phyloP scores from a whole-genome alignment of 305 asterid genomes.

The Coffea humblotiana region DNA sequence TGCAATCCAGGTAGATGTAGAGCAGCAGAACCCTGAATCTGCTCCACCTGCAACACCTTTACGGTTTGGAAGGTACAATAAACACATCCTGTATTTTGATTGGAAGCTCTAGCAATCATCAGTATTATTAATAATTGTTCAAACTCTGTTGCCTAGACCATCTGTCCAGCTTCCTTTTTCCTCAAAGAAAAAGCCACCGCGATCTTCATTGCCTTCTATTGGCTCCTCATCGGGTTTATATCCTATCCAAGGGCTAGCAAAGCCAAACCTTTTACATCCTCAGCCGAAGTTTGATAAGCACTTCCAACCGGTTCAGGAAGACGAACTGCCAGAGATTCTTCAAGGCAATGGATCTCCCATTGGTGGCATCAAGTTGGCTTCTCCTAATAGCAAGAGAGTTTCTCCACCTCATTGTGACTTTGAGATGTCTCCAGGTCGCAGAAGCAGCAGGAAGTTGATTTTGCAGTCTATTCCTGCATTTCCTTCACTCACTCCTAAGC shows the following conservation, averaged over 20 bases:
- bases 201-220: slow-evolving; percentile 49
- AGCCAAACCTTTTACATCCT: slow-evolving; percentile 41
- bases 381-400: slow-evolving; percentile 80
- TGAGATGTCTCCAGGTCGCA: slow-evolving; percentile 40
- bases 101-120: background rate
- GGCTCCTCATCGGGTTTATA: slow-evolving; percentile 65
- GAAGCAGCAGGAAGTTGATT: slow-evolving; percentile 67
- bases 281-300: slow-evolving; percentile 49
- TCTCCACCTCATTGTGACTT: slow-evolving; percentile 62
- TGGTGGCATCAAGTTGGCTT: slow-evolving; percentile 45
- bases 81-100: background rate
- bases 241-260: slow-evolving; percentile 32
- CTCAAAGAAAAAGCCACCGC: slow-evolving; percentile 64
- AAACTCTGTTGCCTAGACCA: slow-evolving; percentile 40
- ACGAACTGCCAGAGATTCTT: slow-evolving; percentile 65
- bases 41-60: slow-evolving; percentile 70
- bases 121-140: background rate
- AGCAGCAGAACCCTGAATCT: slow-evolving; percentile 51
- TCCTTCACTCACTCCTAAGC: slow-evolving; percentile 60
- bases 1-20: slow-evolving; percentile 39
- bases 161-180: slow-evolving; percentile 48
- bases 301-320: slow-evolving; percentile 51
- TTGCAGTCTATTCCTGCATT: slow-evolving; percentile 64
- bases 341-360: slow-evolving; percentile 46
- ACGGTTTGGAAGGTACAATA: slow-evolving; percentile 51